Evolutionary conservation across 108 stramenopile species (phyloP), one percentile per base, ranked within the genome.

Genomic region (Seminavis robusta): DNA sequence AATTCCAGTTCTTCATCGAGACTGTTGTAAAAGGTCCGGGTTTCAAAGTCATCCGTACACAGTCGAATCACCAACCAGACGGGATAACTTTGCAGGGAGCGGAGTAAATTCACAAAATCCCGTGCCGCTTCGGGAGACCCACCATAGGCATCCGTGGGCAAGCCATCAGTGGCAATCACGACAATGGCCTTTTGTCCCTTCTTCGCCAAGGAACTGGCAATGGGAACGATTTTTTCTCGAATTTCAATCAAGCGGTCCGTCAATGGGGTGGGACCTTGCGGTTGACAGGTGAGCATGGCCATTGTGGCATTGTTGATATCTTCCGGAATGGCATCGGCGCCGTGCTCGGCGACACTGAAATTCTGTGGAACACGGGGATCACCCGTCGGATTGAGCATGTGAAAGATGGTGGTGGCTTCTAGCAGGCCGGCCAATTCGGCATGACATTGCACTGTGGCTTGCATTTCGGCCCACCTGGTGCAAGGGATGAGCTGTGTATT

Each of bases 81-180:
- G 3, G 84, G 82, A 29, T 79, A 56, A 0, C 48, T 30, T 45
- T 76, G 66, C 20, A 86, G 26, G 15, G 65, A 42, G 15, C 56
- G 31, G 4, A 86, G 49, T 17, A 62, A 47, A 19, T 51, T 21
- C 23, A 56, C 39, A 44, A 83, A 83, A n/a, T 67, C 66, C 16
- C 54, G 56, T 39, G 59, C 31, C 2, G 52, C 64, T 26, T 47
- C 47, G 17, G 58, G 48, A 13, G 29, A 45, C 33, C 45, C 41
- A 16, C 61, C 43, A 25, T 51, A 57, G 16, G 39, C 44, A 62
- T 78, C 69, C 0, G 56, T 54, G 25, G 80, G 70, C 6, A 59
- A 13, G 3, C 94, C 94, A 56, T 91, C 94, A 1, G 88, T 85
- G 1, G 91, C 89, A 32, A 95, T 25, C 15, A 93, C 65, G 3